Conservation (phyloP, 169 alveolate species). For the Cryptosporidium sp. region DNA sequence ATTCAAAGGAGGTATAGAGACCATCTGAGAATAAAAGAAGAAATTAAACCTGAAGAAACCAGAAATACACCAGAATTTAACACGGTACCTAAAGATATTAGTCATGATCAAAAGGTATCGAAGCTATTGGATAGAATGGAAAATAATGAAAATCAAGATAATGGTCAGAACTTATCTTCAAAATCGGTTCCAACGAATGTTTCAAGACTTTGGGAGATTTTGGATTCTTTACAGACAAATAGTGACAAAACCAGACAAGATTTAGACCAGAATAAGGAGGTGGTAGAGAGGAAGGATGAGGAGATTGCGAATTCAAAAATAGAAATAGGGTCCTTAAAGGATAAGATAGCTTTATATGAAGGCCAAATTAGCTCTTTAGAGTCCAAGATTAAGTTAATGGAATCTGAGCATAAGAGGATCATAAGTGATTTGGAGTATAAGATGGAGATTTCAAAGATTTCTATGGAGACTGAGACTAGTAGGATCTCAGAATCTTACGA, state of each 20-base stretch:
- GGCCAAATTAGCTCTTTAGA: constrained; percentile 35
- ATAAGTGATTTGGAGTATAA: constrained; percentile 67
- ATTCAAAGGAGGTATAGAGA: constrained; percentile 39
- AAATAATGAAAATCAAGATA: not conserved
- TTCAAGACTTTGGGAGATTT: constrained; percentile 66
- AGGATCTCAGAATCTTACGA: constrained; percentile 35
- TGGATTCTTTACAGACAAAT: constrained; percentile 50
- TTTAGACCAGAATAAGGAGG: not conserved
- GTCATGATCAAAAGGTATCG: not conserved
- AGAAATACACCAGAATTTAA: not conserved
- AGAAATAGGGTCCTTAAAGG: constrained; percentile 43
- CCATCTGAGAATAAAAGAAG: not conserved
- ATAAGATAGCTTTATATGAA: constrained; percentile 27
- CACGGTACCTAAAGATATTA: not conserved
- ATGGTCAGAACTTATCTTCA: not conserved
- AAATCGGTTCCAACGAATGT: constrained; percentile 28
- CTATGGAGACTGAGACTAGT: constrained; percentile 45
- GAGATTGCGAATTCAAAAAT: constrained; percentile 58
- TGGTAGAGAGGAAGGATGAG: constrained; percentile 21
- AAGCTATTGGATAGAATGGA: not conserved
- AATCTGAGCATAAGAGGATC: constrained; percentile 52
- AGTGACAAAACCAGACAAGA: constrained; percentile 25
- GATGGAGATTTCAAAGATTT: constrained; percentile 26
- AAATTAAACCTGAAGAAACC: not conserved
- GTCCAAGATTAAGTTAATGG: constrained; percentile 55